phyloP scores from a whole-genome alignment of 768 basidiomycete genomes.

The Obba rivulosa region DNA sequence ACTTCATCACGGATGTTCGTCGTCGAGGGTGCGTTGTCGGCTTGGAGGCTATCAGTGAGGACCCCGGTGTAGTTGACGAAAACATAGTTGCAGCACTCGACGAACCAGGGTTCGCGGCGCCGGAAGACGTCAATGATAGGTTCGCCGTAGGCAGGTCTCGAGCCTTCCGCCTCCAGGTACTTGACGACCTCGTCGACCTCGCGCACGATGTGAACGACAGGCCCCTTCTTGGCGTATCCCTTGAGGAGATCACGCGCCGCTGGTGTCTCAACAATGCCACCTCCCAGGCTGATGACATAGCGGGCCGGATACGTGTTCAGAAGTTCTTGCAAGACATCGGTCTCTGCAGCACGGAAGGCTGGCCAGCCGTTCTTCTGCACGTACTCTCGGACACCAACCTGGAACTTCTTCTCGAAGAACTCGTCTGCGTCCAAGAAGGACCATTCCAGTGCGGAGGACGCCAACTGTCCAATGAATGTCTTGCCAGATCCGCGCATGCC shows the following conservation, averaged over 20 bases:
- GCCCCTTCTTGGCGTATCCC: constrained; percentile 56
- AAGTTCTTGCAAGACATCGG: constrained; percentile 61
- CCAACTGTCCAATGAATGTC: constrained; percentile 78
- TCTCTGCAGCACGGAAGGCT: constrained; percentile 82
- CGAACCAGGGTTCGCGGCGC: constrained; percentile 83
- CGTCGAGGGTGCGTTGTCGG: constrained; percentile 13
- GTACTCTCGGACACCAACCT: constrained; percentile 62
- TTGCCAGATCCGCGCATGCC: constrained; percentile 99
- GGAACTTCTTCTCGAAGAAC: constrained; percentile 62
- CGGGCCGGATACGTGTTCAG: constrained; percentile 47
- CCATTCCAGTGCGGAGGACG: constrained; percentile 68
- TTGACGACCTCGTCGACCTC: constrained; percentile 75
- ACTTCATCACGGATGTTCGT: constrained; percentile 55
- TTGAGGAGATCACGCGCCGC: constrained; percentile 68
- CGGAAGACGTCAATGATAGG: constrained; percentile 77
- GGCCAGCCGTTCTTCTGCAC: constrained; percentile 85
- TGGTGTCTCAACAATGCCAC: constrained; percentile 88
- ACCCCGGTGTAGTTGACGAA: constrained; percentile 69
- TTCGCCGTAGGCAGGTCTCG: constrained; percentile 87
- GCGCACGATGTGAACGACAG: constrained; percentile 82
- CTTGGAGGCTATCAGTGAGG: background rate
- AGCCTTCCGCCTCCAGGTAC: constrained; percentile 71
- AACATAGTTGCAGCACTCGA: constrained; percentile 74
- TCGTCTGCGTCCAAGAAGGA: constrained; percentile 80
- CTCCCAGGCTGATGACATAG: constrained; percentile 87